phyloP scores from a whole-genome alignment of 495 filamentous ascomycete species.

The Neurospora intermedia region DNA sequence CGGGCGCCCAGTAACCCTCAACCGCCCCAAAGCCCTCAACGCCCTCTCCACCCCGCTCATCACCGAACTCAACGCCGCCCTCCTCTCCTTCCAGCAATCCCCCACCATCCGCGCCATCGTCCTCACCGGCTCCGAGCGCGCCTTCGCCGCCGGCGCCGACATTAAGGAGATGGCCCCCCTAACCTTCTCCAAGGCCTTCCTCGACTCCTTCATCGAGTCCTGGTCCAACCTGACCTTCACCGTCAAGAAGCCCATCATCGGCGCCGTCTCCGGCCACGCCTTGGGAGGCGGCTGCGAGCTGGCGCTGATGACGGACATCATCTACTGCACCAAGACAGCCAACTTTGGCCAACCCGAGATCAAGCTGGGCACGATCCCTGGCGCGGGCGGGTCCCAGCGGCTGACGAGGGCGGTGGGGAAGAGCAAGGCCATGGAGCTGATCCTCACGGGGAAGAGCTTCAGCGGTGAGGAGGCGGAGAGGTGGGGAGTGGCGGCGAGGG shows the following conservation, averaged over 20 bases:
- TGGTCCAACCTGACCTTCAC: conserved; percentile 76
- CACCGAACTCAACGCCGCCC: conserved; percentile 74
- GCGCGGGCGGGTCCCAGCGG: conserved; percentile 86
- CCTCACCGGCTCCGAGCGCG: conserved; percentile 75
- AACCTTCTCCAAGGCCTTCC: conserved; percentile 77
- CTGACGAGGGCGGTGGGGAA: conserved; percentile 82
- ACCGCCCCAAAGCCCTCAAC: conserved; percentile 91
- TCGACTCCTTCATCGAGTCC: conserved; percentile 77
- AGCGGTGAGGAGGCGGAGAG: conserved; percentile 68
- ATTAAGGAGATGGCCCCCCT: conserved; percentile 97
- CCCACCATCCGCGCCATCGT: conserved; percentile 64
- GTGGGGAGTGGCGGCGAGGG: conserved; percentile 82
- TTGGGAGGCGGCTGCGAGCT: conserved; percentile 94
- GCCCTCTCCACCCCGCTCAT: conserved; percentile 84
- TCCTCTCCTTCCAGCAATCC: conserved; percentile 60
- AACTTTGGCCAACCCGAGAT: conserved; percentile 96
- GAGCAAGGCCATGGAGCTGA: conserved; percentile 83
- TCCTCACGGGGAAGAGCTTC: conserved; percentile 79
- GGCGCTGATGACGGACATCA: conserved; percentile 92
- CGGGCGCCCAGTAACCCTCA: conserved; percentile 74
- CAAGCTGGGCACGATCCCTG: conserved; percentile 84
- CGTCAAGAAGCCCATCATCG: conserved; percentile 86
- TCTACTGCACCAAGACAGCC: conserved; percentile 75
- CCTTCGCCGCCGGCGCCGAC: conserved; percentile 94
- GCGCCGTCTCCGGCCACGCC: conserved; percentile 88